These are phyloP conservation scores for Rhizodiscina lignyota DNA, from an alignment of 495 filamentous ascomycete genomes.

Conservation along the genomic window DNA sequence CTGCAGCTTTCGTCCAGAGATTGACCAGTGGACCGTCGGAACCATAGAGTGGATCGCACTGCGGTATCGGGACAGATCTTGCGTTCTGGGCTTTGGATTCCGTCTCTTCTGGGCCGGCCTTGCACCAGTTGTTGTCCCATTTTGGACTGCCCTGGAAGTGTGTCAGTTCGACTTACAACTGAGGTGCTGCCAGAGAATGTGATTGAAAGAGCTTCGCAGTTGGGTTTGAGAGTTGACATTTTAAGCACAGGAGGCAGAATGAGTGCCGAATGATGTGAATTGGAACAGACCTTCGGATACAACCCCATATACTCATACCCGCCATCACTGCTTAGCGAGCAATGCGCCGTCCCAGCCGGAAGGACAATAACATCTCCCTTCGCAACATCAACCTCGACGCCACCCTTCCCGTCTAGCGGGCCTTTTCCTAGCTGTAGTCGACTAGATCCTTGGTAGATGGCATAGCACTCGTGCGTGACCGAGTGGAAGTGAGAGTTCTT, in stretches of 20 bases:
- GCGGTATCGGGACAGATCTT: constrained; percentile 11
- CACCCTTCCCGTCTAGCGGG: constrained; percentile 18
- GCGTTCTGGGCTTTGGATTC: constrained; percentile 9
- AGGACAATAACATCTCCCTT: constrained; percentile 1
- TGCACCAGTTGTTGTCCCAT: constrained; percentile 19
- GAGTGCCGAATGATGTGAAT: no score
- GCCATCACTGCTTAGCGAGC: constrained; percentile 16
- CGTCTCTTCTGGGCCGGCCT: constrained; percentile 13
- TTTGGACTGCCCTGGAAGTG: constrained; percentile 13
- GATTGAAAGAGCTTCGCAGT: no score
- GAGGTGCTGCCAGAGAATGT: neutral
- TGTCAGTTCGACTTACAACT: neutral
- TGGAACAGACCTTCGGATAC: constrained; percentile 21
- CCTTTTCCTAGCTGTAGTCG: constrained; percentile 19
- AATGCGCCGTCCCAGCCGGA: constrained; percentile 22
- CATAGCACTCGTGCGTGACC: constrained; percentile 26
- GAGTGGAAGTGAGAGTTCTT: constrained; percentile 19
- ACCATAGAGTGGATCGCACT: constrained; percentile 16
- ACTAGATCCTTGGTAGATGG: constrained; percentile 20
- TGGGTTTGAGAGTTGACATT: neutral
- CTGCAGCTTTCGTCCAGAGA: constrained; percentile 14
- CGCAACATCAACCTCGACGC: constrained; percentile 17
- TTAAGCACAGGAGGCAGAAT: neutral
- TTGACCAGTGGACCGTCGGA: constrained; percentile 14
- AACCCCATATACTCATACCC: constrained; percentile 26